These are phyloP conservation scores for Chaetomium strumarium DNA, from an alignment of 2,329 filamentous ascomycete species.

Conservation along the genomic window DNA sequence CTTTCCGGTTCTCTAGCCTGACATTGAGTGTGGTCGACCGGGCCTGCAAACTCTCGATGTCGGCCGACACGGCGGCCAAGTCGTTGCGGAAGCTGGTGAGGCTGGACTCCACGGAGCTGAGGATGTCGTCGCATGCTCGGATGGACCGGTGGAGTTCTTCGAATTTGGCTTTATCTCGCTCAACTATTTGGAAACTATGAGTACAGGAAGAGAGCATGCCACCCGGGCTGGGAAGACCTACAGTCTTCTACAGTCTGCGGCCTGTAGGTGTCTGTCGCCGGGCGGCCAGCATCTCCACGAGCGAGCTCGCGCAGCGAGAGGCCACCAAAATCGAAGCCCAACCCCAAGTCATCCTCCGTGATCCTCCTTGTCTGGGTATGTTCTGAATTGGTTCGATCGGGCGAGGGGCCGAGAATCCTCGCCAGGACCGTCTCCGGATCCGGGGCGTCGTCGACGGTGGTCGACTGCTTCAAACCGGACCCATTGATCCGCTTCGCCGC, in stretches of 20 bases:
- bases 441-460: slow-evolving; percentile 46
- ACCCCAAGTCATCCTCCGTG: slow-evolving; percentile 50
- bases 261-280: slow-evolving; percentile 36
- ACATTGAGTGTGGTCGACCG: slow-evolving; percentile 78
- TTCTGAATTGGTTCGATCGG: slow-evolving; percentile 18
- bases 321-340: slow-evolving; percentile 71
- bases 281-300: slow-evolving; percentile 27
- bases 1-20: slow-evolving; percentile 80
- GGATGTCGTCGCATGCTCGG: slow-evolving; percentile 81
- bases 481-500: slow-evolving; percentile 61
- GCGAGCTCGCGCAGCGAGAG: slow-evolving; percentile 71
- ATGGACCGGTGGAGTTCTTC: slow-evolving; percentile 90
- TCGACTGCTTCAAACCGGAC: slow-evolving; percentile 57
- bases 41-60: slow-evolving; percentile 89
- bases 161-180: slow-evolving; percentile 76
- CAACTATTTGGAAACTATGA: slow-evolving; percentile 45
- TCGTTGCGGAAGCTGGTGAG: slow-evolving; percentile 90
- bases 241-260: slow-evolving; percentile 66
- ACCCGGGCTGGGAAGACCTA: slow-evolving; percentile 33
- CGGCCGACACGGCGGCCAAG: slow-evolving; percentile 82
- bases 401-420: slow-evolving; percentile 35
- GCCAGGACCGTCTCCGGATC: slow-evolving; percentile 68
- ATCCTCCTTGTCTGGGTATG: slow-evolving; percentile 25
- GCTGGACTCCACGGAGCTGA: slow-evolving; percentile 89
- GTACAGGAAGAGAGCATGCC: slow-evolving; percentile 9